Evolutionary conservation across 2,329 filamentous ascomycete genomes (phyloP).

Genomic region (Phialophora tarda): DNA sequence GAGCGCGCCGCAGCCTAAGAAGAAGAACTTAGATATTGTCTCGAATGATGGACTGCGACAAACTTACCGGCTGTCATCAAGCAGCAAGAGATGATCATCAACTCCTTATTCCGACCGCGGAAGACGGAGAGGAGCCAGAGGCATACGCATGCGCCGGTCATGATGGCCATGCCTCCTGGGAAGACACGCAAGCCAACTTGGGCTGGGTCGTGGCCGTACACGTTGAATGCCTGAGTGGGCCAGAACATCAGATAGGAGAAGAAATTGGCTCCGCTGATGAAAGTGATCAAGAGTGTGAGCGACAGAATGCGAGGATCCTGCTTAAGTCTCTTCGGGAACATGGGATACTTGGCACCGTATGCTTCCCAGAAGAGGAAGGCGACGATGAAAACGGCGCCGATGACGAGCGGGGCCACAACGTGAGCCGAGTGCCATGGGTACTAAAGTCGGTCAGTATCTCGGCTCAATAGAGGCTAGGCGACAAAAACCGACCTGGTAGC

Average conservation of each 20-base stretch:
- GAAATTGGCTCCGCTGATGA: constrained; percentile 65
- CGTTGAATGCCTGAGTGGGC: constrained; percentile 68
- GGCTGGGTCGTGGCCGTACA: constrained; percentile 68
- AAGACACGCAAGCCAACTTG: constrained; percentile 67
- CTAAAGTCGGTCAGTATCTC: constrained; percentile 35
- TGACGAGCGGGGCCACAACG: constrained; percentile 53
- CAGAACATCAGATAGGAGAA: constrained; percentile 63
- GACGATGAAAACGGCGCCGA: constrained; percentile 49
- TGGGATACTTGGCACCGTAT: constrained; percentile 53
- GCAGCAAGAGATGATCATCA: constrained; percentile 64
- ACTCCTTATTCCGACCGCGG: constrained; percentile 61
- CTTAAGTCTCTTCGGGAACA: constrained; percentile 52
- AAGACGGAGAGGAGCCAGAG: constrained; percentile 63
- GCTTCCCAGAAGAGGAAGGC: constrained; percentile 54
- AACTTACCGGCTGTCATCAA: constrained; percentile 64
- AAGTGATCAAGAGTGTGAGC: constrained; percentile 64
- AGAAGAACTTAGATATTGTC: not conserved
- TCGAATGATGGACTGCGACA: not conserved
- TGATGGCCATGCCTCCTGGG: constrained; percentile 68
- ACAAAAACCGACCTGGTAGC: constrained; percentile 47
- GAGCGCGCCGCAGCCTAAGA: constrained; percentile 58
- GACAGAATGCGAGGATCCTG: constrained; percentile 57
- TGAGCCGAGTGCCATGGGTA: constrained; percentile 53
- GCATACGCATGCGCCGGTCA: constrained; percentile 64
- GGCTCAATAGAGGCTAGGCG: not conserved